A percentile compares a stretch with the other conserved stretches of the same genome.
Evolutionary conservation across 1,284 basidiomycete species (phyloP).

Genomic region (Ceratorhiza oryzae-sativae): DNA sequence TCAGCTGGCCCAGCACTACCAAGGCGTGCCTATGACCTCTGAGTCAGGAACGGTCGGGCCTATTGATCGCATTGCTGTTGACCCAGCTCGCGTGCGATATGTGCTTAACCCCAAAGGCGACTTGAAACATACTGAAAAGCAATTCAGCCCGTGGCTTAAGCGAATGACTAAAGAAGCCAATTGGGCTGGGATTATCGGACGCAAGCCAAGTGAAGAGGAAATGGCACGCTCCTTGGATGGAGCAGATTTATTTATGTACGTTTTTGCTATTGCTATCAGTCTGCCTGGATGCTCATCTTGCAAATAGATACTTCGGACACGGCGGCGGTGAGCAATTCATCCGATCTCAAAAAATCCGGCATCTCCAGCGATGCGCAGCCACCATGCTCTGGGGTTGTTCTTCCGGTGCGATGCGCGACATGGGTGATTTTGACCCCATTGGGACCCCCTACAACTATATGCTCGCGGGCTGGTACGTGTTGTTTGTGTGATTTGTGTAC

Average conservation of each 20-base stretch:
- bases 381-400: constrained; percentile 99
- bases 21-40: constrained; percentile 42
- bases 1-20: constrained; percentile 61
- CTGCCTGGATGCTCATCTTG: too few relatives aligned
- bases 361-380: constrained; percentile 83
- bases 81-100: constrained; percentile 78
- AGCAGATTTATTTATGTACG: constrained; percentile 86
- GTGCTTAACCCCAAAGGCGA: constrained; percentile 95
- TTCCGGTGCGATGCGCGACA: constrained; percentile 84
- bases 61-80: constrained; percentile 62
- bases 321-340: constrained; percentile 96
- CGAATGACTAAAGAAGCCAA: constrained; percentile 66
- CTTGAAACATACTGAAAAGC: constrained; percentile 80
- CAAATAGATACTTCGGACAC: constrained; percentile 97
- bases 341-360: constrained; percentile 82
- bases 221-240: constrained; percentile 71
- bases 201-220: constrained; percentile 81
- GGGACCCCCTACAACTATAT: constrained; percentile 96
- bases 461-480: constrained; percentile 89
- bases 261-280: too few relatives aligned
- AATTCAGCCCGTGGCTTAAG: constrained; percentile 80
- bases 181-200: constrained; percentile 86
- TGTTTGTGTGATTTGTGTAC: constrained; percentile 11
- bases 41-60: constrained; percentile 22
- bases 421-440: constrained; percentile 91